Conservation (phyloP, 768 basidiomycete species). For the Lentinula sp. region DNA sequence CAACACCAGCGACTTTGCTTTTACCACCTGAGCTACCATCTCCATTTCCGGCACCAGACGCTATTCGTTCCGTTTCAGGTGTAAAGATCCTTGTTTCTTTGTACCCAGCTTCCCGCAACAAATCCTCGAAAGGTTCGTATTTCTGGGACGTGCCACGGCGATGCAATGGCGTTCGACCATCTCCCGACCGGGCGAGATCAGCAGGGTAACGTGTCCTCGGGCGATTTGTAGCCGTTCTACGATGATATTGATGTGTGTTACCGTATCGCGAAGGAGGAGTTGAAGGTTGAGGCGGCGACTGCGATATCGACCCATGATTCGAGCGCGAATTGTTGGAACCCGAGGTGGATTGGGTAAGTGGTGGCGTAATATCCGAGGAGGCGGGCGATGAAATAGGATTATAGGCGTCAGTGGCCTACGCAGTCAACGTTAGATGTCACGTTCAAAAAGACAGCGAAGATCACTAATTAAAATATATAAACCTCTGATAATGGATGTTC, state of each 20-base stretch:
- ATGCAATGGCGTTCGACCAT: conserved; percentile 65
- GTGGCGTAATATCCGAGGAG: conserved; percentile 30
- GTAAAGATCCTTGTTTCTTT: conserved; percentile 90
- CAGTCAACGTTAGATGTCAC: neutral
- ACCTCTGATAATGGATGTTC: neutral
- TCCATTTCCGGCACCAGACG: conserved; percentile 18
- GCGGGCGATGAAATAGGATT: conserved; percentile 7
- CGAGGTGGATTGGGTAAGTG: conserved; percentile 28
- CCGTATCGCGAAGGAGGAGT: conserved; percentile 28
- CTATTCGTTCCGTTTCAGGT: conserved; percentile 63
- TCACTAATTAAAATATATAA: neutral
- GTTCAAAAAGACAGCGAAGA: neutral
- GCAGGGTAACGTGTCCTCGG: conserved; percentile 47
- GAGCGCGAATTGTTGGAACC: conserved; percentile 18
- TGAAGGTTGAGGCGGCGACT: conserved; percentile 32
- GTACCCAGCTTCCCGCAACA: conserved; percentile 84
- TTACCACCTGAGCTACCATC: conserved; percentile 19
- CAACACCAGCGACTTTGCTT: conserved; percentile 49
- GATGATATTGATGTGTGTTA: conserved; percentile 11
- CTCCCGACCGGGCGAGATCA: conserved; percentile 22
- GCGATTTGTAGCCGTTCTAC: conserved; percentile 20
- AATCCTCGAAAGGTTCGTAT: conserved; percentile 81
- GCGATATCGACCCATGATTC: conserved; percentile 18
- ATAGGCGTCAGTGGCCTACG: neutral
- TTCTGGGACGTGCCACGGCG: conserved; percentile 73